phyloP scores from a whole-genome alignment of 805 yeast species.

The Danielozyma ontarioensis region DNA sequence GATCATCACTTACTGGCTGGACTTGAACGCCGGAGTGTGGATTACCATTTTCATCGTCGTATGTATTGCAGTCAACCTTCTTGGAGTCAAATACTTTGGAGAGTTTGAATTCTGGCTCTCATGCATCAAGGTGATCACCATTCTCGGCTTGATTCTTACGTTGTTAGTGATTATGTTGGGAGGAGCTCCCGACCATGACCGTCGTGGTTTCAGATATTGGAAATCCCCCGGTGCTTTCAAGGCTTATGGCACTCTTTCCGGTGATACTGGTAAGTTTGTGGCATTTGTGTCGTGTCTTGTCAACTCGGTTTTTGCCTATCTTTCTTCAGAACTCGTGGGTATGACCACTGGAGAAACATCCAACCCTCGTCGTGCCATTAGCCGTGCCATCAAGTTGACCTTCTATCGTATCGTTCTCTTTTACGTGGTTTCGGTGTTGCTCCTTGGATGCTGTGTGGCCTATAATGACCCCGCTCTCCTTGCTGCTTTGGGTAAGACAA shows the following conservation, averaged over 20 bases:
- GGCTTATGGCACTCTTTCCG: constrained; percentile 43
- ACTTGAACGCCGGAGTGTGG: constrained; percentile 55
- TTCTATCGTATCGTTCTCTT: constrained; percentile 62
- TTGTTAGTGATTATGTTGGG: constrained; percentile 66
- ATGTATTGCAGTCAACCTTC: constrained; percentile 36
- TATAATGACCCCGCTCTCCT: constrained; percentile 48
- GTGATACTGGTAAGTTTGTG: constrained; percentile 51
- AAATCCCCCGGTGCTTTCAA: constrained; percentile 59
- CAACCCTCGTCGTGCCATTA: constrained; percentile 60
- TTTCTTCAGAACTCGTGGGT: constrained; percentile 65
- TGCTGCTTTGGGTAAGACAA: constrained; percentile 41
- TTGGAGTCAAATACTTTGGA: constrained; percentile 46
- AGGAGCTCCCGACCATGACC: constrained; percentile 71
- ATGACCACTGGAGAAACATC: constrained; percentile 71
- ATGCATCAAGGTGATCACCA: constrained; percentile 57
- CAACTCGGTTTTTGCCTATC: constrained; percentile 63
- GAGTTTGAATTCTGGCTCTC: constrained; percentile 52
- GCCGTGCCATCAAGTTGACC: constrained; percentile 65
- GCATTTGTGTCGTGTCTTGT: constrained; percentile 60
- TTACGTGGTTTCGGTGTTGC: constrained; percentile 55
- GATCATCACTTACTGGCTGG: constrained; percentile 51
- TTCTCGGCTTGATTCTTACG: constrained; percentile 61
- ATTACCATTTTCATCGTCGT: constrained; percentile 43
- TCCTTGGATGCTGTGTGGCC: constrained; percentile 67
- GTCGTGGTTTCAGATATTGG: constrained; percentile 73